A percentile compares a stretch with the other conserved stretches of the same genome.
Evolutionary conservation across 2,329 filamentous ascomycete genomes (phyloP).

Genomic region (Botrytis elliptica): DNA sequence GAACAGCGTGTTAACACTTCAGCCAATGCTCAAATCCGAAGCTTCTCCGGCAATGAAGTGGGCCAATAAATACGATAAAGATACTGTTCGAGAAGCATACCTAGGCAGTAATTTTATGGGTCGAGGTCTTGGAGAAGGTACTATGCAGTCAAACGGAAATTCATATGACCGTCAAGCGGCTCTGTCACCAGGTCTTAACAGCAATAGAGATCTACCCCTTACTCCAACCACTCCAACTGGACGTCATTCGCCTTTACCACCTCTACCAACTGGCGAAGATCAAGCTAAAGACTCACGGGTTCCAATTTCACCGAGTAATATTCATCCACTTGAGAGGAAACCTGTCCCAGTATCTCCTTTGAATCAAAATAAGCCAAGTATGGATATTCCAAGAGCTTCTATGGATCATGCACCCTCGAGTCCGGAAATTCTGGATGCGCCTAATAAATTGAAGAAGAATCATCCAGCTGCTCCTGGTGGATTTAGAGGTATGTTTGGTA

Average conservation of each 20-base stretch:
- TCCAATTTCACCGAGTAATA: conserved; percentile 27
- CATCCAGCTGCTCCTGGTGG: conserved; percentile 42
- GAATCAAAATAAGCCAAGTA: conserved; percentile 26
- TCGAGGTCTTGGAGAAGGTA: conserved; percentile 56
- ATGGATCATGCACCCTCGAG: conserved; percentile 38
- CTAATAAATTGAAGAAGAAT: conserved; percentile 57
- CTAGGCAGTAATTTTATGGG: conserved; percentile 72
- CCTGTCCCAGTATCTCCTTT: conserved; percentile 25
- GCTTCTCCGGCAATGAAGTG: conserved; percentile 95
- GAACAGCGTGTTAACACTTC: conserved; percentile 84
- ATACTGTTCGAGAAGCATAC: conserved; percentile 82
- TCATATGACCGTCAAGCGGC: conserved; percentile 31
- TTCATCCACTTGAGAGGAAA: conserved; percentile 27
- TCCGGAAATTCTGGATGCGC: conserved; percentile 47
- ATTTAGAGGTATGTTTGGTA: conserved; percentile 64
- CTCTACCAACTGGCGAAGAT: conserved; percentile 25
- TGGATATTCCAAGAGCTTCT: conserved; percentile 31
- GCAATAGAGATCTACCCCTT: conserved; percentile 38
- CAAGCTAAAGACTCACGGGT: conserved; percentile 41
- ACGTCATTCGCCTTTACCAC: conserved; percentile 25
- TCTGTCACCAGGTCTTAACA: conserved; percentile 21
- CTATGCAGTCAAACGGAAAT: conserved; percentile 45
- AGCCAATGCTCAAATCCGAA: conserved; percentile 79
- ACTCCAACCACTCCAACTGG: conserved; percentile 41
- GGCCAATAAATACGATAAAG: conserved; percentile 93